Evolutionary conservation across 495 filamentous ascomycete species (phyloP).

Genomic region (Penicillium bialowiezense): DNA sequence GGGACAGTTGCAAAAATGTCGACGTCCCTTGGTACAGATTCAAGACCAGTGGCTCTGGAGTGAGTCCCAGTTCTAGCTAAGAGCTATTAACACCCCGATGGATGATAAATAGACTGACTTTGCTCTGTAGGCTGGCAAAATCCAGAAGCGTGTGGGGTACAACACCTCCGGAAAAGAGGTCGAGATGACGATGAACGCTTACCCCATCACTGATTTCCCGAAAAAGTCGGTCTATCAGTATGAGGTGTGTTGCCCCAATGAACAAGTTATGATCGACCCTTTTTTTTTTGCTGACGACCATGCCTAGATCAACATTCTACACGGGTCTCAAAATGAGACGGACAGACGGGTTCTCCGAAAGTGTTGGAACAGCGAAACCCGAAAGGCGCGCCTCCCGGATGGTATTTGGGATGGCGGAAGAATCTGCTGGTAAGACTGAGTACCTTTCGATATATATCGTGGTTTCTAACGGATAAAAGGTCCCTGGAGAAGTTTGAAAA

Average conservation of each 20-base stretch:
- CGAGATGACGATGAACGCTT: slow-evolving; percentile 69
- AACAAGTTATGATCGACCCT: background rate
- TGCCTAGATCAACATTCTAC: slow-evolving; percentile 59
- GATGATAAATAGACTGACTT: background rate
- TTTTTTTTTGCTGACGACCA: slow-evolving; percentile 4
- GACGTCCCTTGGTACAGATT: slow-evolving; percentile 8
- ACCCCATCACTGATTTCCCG: slow-evolving; percentile 54
- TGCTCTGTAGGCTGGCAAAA: background rate
- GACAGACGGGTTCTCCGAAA: slow-evolving; percentile 48
- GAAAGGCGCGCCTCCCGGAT: slow-evolving; percentile 51
- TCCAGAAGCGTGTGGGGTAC: slow-evolving; percentile 31
- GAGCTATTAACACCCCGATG: too few relatives aligned
- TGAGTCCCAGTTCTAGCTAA: slow-evolving; percentile 31
- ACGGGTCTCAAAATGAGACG: slow-evolving; percentile 33
- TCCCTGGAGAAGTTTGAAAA: slow-evolving; percentile 31
- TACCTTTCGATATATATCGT: background rate
- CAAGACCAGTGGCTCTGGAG: background rate
- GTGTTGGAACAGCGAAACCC: slow-evolving; percentile 63
- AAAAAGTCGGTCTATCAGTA: slow-evolving; percentile 69
- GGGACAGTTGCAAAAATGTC: slow-evolving; percentile 6
- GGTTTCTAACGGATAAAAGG: slow-evolving; percentile 23
- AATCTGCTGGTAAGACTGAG: slow-evolving; percentile 66
- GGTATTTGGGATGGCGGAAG: slow-evolving; percentile 79
- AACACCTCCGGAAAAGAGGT: slow-evolving; percentile 57
- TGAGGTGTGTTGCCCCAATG: slow-evolving; percentile 61